Percentiles rank a stretch among this genome's conserved stretches.
These are phyloP conservation scores for Fennellomyces sp. DNA, from an alignment of 371 early-diverging fungal genomes.

Conservation along the genomic window DNA sequence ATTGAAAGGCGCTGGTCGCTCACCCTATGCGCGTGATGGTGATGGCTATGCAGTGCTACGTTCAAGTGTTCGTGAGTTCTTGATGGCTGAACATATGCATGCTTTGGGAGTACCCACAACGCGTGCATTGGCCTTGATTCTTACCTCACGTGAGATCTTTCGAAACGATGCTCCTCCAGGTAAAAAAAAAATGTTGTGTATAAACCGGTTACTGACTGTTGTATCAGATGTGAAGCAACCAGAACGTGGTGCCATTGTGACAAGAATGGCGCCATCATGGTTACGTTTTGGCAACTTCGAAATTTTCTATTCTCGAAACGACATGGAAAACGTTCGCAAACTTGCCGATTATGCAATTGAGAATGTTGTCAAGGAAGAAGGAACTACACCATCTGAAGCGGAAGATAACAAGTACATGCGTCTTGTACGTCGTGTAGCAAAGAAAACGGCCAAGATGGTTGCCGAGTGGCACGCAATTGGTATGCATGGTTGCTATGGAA, in stretches of 20 bases:
- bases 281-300: conserved; percentile 92
- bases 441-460: conserved; percentile 76
- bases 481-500: neutral
- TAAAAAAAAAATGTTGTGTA: neutral
- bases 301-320: conserved; percentile 70
- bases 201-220: neutral
- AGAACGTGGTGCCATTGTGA: conserved; percentile 80
- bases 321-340: conserved; percentile 52
- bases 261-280: conserved; percentile 83
- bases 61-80: conserved; percentile 83
- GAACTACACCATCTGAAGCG: conserved; percentile 13
- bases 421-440: conserved; percentile 65
- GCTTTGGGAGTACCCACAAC: conserved; percentile 84
- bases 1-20: conserved; percentile 85
- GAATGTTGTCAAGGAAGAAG: conserved; percentile 34
- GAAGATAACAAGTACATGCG: conserved; percentile 58
- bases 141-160: conserved; percentile 63
- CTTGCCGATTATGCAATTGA: conserved; percentile 76
- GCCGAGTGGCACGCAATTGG: conserved; percentile 87
- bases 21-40: conserved; percentile 86
- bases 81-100: conserved; percentile 79
- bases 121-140: conserved; percentile 73
- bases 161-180: conserved; percentile 60
- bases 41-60: conserved; percentile 89
- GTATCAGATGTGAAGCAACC: conserved; percentile 25